A percentile compares a stretch with the other conserved stretches of the same genome.
phyloP scores from a whole-genome alignment of 495 filamentous ascomycete species.

The Neurospora sublineolata region DNA sequence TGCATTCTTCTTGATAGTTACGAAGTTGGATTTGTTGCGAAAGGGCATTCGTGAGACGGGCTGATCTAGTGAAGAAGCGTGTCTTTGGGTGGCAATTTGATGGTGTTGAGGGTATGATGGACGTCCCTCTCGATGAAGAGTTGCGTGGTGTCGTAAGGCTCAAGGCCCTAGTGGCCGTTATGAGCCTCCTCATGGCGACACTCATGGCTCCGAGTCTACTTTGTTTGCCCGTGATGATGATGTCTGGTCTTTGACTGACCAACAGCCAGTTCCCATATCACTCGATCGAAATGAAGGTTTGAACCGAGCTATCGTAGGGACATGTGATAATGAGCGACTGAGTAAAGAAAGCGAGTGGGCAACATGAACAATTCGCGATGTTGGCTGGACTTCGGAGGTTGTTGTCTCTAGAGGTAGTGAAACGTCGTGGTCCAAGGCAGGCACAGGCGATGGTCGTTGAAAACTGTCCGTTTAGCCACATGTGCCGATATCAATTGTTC shows the following conservation, averaged over 20 bases:
- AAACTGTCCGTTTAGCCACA: background rate
- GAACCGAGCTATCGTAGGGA: background rate
- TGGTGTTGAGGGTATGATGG: background rate
- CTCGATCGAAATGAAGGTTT: background rate
- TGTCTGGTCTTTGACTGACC: background rate
- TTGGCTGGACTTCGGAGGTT: background rate
- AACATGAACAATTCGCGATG: background rate
- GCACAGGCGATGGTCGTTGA: background rate
- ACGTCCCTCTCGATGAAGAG: background rate
- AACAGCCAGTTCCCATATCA: background rate
- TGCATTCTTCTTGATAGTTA: constrained; percentile 79
- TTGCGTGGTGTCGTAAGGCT: background rate
- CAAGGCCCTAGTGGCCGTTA: background rate
- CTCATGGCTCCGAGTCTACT: background rate
- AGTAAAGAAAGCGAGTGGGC: background rate
- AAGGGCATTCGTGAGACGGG: background rate
- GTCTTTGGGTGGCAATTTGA: background rate
- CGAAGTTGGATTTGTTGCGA: constrained; percentile 45
- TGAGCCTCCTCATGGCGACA: background rate
- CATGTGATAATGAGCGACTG: background rate
- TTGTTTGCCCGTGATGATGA: background rate
- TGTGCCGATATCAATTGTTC: background rate
- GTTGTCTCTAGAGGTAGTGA: background rate
- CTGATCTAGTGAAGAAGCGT: background rate
- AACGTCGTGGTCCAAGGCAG: background rate